These are phyloP conservation scores for Yarrowia yakushimensis DNA, from an alignment of 805 yeast genomes.

Conservation along the genomic window DNA sequence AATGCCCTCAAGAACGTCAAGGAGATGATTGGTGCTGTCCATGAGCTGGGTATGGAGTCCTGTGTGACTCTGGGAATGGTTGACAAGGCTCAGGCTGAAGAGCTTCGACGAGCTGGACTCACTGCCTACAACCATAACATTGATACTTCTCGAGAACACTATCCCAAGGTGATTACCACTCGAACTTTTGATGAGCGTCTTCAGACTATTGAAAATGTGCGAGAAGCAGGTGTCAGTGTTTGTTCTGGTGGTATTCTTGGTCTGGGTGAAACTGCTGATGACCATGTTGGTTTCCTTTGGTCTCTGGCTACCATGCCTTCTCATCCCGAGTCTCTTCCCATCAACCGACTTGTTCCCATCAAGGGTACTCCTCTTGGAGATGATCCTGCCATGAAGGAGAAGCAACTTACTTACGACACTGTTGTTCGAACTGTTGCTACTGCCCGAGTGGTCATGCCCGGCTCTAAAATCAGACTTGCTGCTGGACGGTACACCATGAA, in stretches of 20 bases:
- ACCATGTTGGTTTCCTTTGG: slow-evolving; percentile 63
- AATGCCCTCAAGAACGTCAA: slow-evolving; percentile 59
- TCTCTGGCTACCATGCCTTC: slow-evolving; percentile 62
- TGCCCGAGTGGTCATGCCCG: slow-evolving; percentile 72
- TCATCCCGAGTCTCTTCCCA: slow-evolving; percentile 84
- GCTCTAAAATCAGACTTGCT: slow-evolving; percentile 65
- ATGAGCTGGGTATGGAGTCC: slow-evolving; percentile 66
- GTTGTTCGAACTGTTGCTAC: slow-evolving; percentile 70
- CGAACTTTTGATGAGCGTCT: slow-evolving; percentile 70
- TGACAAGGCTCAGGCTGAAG: slow-evolving; percentile 56
- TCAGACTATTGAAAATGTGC: slow-evolving; percentile 61
- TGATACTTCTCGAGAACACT: slow-evolving; percentile 75
- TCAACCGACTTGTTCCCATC: slow-evolving; percentile 72
- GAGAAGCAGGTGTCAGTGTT: slow-evolving; percentile 58
- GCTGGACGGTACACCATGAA: slow-evolving; percentile 82
- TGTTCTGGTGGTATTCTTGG: slow-evolving; percentile 82
- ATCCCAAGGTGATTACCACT: slow-evolving; percentile 67
- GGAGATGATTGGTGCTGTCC: slow-evolving; percentile 61
- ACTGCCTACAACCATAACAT: slow-evolving; percentile 81
- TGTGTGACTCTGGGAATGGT: slow-evolving; percentile 84
- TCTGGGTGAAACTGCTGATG: slow-evolving; percentile 68
- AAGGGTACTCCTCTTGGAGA: slow-evolving; percentile 73
- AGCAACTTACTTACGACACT: slow-evolving; percentile 51
- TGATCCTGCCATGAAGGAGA: slow-evolving; percentile 36
- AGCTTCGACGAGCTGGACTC: slow-evolving; percentile 62